phyloP scores from a whole-genome alignment of 257 asterid genomes.

The Petunia axillaris region DNA sequence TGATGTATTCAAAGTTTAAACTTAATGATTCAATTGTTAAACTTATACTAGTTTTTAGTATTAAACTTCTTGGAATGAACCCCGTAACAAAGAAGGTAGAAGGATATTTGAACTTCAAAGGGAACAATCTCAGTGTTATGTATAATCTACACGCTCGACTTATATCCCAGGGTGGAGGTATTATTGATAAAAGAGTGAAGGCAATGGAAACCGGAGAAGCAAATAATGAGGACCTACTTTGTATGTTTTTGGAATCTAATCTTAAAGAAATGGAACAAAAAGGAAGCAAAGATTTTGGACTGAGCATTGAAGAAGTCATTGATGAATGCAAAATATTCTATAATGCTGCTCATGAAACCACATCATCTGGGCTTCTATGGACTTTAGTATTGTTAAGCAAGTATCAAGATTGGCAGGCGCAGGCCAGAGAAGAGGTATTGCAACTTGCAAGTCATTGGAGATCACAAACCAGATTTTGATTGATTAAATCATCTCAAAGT shows the following conservation, averaged over 20 bases:
- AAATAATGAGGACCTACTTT: constrained; percentile 38
- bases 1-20: too few relatives aligned
- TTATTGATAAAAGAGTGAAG: constrained; percentile 39
- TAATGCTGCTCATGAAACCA: constrained; percentile 60
- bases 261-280: constrained; percentile 38
- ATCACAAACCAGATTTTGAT: constrained; percentile 31
- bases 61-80: constrained; percentile 25
- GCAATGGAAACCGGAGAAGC: constrained; percentile 29
- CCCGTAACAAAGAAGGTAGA: constrained; percentile 51
- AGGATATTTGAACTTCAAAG: constrained; percentile 46
- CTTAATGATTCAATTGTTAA: not conserved
- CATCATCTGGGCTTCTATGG: constrained; percentile 55
- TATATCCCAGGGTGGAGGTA: constrained; percentile 47
- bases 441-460: constrained; percentile 34
- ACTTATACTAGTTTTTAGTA: too few relatives aligned
- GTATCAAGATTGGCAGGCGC: not conserved
- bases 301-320: constrained; percentile 28
- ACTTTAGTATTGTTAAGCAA: constrained; percentile 56
- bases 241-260: constrained; percentile 48
- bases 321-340: constrained; percentile 49
- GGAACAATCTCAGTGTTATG: constrained; percentile 39
- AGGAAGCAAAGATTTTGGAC: constrained; percentile 38
- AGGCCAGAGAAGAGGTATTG: constrained; percentile 41
- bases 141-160: constrained; percentile 25
- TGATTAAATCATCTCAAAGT: constrained; percentile 35